phyloP scores from a whole-genome alignment of 2,329 filamentous ascomycete species.

The Colletotrichum eleusines region DNA sequence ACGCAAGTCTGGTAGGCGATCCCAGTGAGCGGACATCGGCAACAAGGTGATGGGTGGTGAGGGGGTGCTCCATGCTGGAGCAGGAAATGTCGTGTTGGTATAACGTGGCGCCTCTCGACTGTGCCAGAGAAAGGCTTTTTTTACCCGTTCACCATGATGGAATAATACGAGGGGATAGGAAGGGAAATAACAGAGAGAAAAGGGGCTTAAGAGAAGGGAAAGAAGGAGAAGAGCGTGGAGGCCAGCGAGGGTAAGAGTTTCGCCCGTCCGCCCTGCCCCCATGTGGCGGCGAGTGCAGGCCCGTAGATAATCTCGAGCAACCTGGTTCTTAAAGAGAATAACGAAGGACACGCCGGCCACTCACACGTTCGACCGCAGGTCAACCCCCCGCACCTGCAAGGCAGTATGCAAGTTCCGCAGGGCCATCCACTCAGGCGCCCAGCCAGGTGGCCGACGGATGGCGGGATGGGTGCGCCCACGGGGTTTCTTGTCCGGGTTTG shows the following conservation, averaged over 20 bases:
- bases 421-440: slow-evolving; percentile 26
- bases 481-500: slow-evolving; percentile 22
- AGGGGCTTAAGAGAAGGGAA: neutral
- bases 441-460: slow-evolving; percentile 35
- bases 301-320: slow-evolving; percentile 36
- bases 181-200: neutral
- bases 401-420: slow-evolving; percentile 23
- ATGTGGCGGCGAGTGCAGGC: slow-evolving; percentile 26
- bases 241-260: neutral
- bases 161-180: slow-evolving; percentile 1
- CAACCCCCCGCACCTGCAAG: slow-evolving; percentile 7
- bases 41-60: neutral
- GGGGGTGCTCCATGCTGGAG: neutral
- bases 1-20: slow-evolving; percentile 12
- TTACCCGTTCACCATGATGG: neutral
- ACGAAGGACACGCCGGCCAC: slow-evolving; percentile 18
- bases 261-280: neutral
- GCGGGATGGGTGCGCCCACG: slow-evolving; percentile 29
- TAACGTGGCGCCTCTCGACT: slow-evolving; percentile 3
- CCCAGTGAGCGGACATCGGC: slow-evolving; percentile 21
- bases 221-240: neutral
- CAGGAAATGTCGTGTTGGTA: neutral
- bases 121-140: neutral
- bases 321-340: slow-evolving; percentile 29
- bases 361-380: slow-evolving; percentile 14